Base-by-base conservation (phyloP, 352 stramenopile genomes). In the Globisporangium paddicum region DNA sequence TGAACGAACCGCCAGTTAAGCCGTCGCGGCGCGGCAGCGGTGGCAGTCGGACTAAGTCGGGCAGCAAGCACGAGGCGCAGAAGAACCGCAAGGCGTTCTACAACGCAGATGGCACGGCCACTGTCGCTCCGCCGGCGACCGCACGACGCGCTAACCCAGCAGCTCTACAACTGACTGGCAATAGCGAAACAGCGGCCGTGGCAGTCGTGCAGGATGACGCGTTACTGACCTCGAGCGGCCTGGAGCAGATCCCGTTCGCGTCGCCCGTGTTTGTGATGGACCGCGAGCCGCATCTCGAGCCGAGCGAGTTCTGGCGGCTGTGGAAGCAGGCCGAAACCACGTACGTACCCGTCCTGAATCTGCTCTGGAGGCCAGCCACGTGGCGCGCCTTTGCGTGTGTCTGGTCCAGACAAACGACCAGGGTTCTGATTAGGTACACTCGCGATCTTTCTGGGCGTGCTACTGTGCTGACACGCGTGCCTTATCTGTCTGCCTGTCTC, bases 301-400 rank as follows among this genome's bases (percentile, higher is more conserved):
- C 67, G 16, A 59, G 60, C 28, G 65, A 73, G 8, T 79, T 76
- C 48, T 79, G 63, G 67, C 67, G 45, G 46, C 61, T 78, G 3
- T 90, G 80, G 80, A 84, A 86, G 49, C 62, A 78, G 23, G 66
- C 63, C 21, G 74, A 88, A 58, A 90, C 80, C n/a, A 86, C 76
- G 78, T 90, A 73, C 52, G 76, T 63, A 44, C 16, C 71, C 18
- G 26, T 26, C 7, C 7, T 49, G 6, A 13, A 48, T 48, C 18
- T 8, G 40, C 19, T 23, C 26, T n/a, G 11, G 21, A 14, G 26
- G 23, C n/a, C n/a, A n/a, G 25, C n/a, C 42, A 23, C 23, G 28
- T 54, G 23, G 7, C 16, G 42, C 30, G 4, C 42, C 23, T 14
- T 18, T 30, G 25, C 28, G 18, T 28, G 25, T 28, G 23, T 41